phyloP scores from a whole-genome alignment of 2,329 filamentous ascomycete genomes.

The Colletotrichum magnum region DNA sequence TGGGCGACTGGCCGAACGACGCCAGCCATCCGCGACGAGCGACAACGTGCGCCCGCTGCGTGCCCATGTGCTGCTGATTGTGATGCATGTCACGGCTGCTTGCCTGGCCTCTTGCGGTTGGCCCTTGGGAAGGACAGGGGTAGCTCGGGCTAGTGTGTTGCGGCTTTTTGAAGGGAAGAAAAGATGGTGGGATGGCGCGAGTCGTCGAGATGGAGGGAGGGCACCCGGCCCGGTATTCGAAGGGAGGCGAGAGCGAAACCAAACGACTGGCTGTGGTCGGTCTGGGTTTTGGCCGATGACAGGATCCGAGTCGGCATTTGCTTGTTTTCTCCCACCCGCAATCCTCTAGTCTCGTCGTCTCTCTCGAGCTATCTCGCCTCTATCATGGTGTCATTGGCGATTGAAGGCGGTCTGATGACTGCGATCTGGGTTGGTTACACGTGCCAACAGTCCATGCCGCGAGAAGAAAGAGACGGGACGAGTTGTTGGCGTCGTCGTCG shows the following conservation, averaged over 20 bases:
- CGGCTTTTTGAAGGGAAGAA: constrained; percentile 5
- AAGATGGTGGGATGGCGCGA: constrained; percentile 2
- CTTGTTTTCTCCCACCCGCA: constrained; percentile 23
- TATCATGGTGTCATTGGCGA: background rate
- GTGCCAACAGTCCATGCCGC: background rate
- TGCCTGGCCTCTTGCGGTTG: background rate
- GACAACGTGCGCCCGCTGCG: constrained; percentile 30
- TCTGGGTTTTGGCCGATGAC: background rate
- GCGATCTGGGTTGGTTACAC: constrained; percentile 5
- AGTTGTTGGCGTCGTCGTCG: background rate
- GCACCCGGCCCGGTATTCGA: background rate
- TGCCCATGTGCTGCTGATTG: constrained; percentile 16
- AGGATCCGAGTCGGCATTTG: background rate
- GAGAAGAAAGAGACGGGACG: background rate
- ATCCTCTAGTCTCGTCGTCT: constrained; percentile 8
- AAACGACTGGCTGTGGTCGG: background rate
- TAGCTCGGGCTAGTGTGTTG: constrained; percentile 22
- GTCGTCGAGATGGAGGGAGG: background rate
- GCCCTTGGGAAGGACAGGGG: constrained; percentile 7
- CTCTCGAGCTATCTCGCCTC: constrained; percentile 7
- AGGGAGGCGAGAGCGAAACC: background rate
- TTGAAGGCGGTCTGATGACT: constrained; percentile 10
- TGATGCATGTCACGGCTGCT: background rate
- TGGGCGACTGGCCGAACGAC: constrained; percentile 19
- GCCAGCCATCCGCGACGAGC: constrained; percentile 1